Evolutionary conservation across 495 filamentous ascomycete species (phyloP).

Genomic region (Penicillium coffeae): DNA sequence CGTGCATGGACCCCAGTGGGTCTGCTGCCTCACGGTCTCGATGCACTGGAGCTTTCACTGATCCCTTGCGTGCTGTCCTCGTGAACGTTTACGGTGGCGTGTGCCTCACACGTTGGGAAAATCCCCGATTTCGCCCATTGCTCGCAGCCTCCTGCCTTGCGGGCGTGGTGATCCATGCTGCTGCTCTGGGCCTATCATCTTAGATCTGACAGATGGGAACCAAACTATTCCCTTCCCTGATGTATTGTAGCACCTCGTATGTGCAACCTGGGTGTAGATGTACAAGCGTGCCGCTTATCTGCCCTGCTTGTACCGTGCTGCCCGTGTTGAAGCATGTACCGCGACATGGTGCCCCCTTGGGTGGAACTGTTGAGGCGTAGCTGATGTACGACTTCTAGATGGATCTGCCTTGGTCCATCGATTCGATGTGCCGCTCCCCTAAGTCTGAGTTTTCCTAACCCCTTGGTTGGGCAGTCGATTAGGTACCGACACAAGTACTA

Average conservation of each 20-base stretch:
- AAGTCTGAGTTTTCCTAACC: neutral
- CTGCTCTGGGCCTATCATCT: too few relatives aligned
- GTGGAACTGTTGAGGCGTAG: neutral
- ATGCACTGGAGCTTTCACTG: neutral
- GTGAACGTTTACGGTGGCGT: slow-evolving; percentile 18
- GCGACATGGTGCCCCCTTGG: too few relatives aligned
- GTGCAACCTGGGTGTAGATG: slow-evolving; percentile 8
- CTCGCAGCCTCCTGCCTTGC: too few relatives aligned
- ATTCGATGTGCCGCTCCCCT: neutral
- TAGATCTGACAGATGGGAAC: slow-evolving; percentile 1
- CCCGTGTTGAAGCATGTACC: too few relatives aligned
- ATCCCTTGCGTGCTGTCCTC: slow-evolving; percentile 29
- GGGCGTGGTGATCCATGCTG: too few relatives aligned
- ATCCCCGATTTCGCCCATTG: neutral
- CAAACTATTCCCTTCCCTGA: neutral
- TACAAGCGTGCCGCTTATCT: neutral
- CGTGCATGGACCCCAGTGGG: slow-evolving; percentile 14
- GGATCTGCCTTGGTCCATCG: neutral
- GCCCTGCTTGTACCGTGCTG: slow-evolving; percentile 3
- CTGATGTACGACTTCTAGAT: slow-evolving; percentile 2
- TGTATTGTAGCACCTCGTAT: neutral
- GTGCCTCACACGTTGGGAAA: slow-evolving; percentile 8
- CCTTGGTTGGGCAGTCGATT: neutral
- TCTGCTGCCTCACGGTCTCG: slow-evolving; percentile 5
- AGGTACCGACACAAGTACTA: neutral